Evolutionary conservation across 75 land plant species (phyloP).

Genomic region (Pinus tabuliformis): DNA sequence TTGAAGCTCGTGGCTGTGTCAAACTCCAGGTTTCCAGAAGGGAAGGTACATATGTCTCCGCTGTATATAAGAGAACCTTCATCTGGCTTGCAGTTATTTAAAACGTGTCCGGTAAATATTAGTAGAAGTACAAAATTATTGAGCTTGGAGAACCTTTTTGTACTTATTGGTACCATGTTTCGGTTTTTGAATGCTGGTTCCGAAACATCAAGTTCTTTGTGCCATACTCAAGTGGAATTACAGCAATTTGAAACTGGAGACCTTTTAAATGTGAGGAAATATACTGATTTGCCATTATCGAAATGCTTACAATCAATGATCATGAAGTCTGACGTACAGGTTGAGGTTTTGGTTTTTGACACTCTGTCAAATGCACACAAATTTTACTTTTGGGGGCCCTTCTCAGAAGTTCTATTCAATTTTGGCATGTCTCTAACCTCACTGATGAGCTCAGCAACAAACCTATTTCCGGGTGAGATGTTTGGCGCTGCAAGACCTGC

Average conservation of each 20-base stretch:
- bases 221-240: background rate
- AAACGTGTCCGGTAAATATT: too few species aligned
- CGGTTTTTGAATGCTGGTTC: background rate
- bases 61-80: constrained; percentile 1
- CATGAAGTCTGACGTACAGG: background rate
- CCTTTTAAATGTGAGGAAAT: background rate
- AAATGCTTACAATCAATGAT: background rate
- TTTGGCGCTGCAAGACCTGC: background rate
- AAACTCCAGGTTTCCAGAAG: too few species aligned
- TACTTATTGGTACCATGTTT: background rate
- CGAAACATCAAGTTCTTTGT: background rate
- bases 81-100: background rate
- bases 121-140: background rate
- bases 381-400: background rate
- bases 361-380: background rate
- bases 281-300: background rate
- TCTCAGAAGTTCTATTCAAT: background rate
- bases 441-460: background rate
- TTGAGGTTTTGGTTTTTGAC: constrained; percentile 1
- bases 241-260: background rate
- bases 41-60: background rate
- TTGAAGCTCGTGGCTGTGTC: too few species aligned
- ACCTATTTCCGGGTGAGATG: too few species aligned
- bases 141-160: background rate
- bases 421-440: background rate